Evolutionary conservation across 805 yeast genomes (phyloP).

Genomic region (Cyberlindnera mississippiensis): DNA sequence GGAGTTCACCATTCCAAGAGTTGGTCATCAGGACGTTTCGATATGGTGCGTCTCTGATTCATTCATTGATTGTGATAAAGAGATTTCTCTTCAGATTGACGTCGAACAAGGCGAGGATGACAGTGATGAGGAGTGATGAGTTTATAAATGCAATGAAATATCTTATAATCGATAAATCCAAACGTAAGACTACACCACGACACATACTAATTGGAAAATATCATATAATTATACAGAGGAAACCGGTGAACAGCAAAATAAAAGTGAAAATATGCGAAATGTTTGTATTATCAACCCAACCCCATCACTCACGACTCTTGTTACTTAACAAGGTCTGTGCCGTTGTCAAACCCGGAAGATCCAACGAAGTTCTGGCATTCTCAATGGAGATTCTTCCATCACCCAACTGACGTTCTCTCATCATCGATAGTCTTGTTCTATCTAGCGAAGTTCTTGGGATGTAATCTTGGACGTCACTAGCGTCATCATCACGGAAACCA

Average conservation of each 20-base stretch:
- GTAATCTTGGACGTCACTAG: conserved; percentile 8
- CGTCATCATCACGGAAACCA: conserved; percentile 1
- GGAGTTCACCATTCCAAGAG: conserved; percentile 51
- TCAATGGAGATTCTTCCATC: conserved; percentile 37
- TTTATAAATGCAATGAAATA: too few relatives aligned
- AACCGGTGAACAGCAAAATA: neutral
- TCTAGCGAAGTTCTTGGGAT: conserved; percentile 35
- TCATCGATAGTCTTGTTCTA: conserved; percentile 34
- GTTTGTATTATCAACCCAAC: neutral
- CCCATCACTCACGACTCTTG: conserved; percentile 1
- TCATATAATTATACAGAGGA: too few relatives aligned
- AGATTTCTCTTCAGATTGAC: conserved; percentile 51
- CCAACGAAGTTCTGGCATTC: conserved; percentile 37
- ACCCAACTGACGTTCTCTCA: conserved; percentile 33
- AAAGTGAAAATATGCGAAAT: neutral
- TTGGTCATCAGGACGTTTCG: conserved; percentile 59
- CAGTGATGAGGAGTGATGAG: conserved; percentile 19
- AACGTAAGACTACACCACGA: too few relatives aligned
- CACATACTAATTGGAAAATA: too few relatives aligned
- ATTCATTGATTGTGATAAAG: conserved; percentile 90
- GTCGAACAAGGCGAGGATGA: conserved; percentile 34
- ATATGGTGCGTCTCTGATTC: conserved; percentile 91
- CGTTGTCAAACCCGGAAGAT: conserved; percentile 38
- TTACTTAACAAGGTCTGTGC: conserved; percentile 33
- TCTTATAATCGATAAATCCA: too few relatives aligned